Percentiles rank a stretch among this genome's conserved stretches.
Conservation (phyloP, 2,329 filamentous ascomycete genomes). For the Lachnellula cervina region DNA sequence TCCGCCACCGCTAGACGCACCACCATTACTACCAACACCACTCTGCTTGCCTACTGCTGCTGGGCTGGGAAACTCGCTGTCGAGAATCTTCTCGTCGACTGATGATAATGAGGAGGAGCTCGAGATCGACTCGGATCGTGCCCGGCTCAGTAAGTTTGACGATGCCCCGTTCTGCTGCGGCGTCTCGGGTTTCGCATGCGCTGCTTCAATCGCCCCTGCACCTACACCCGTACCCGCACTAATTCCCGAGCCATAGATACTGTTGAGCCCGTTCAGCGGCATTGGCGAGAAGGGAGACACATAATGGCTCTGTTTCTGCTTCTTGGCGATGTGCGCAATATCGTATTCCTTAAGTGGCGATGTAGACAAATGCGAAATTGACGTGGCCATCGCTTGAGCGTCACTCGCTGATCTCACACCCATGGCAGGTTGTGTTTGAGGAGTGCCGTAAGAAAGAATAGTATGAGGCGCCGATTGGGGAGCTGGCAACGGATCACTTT, state of each 20-base stretch:
- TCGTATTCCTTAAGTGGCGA: constrained; percentile 3
- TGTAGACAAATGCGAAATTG: background rate
- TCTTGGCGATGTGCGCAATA: constrained; percentile 3
- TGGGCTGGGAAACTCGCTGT: constrained; percentile 6
- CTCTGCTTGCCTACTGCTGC: background rate
- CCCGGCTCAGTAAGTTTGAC: background rate
- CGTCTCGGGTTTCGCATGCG: constrained; percentile 6
- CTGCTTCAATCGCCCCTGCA: background rate
- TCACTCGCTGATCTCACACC: constrained; percentile 1
- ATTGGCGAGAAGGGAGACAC: background rate
- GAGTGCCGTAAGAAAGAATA: constrained; percentile 6
- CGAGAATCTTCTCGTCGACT: constrained; percentile 28
- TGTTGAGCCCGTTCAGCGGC: background rate
- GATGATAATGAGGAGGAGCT: constrained; percentile 36
- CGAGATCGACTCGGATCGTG: constrained; percentile 26
- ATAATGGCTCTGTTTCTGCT: constrained; percentile 5
- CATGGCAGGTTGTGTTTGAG: background rate
- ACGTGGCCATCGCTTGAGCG: background rate
- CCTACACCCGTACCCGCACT: background rate
- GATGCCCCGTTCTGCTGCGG: background rate
- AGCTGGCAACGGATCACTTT: constrained; percentile 24
- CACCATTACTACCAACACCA: background rate
- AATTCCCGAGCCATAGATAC: background rate
- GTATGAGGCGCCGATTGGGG: constrained; percentile 7
- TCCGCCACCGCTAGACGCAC: background rate